Evolutionary conservation across 768 basidiomycete genomes (phyloP), one percentile per base, ranked within the genome.

Genomic region (Royoungia palumana): DNA sequence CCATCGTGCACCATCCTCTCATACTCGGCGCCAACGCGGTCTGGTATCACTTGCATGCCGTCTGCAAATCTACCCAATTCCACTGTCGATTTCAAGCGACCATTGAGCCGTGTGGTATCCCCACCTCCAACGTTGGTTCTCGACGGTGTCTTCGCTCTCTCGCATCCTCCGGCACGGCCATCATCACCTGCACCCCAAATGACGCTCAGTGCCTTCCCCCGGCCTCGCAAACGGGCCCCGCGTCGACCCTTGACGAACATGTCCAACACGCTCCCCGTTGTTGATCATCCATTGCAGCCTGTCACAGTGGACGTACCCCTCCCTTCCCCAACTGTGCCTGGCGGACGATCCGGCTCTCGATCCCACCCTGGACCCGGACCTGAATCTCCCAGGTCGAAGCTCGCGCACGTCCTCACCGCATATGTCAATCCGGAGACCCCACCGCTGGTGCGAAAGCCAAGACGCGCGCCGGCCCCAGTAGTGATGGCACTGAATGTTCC

Each of bases 141-240:
- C 25, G 60, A 61, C 2, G 60, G 61, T 6, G 48, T 61, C 19
- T 61, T 61, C 4, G 58, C 57, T 11, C 51, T 63, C 41, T 47
- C 61, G 2, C 28, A 13, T 10, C 6, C 24, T 1, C 11, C 34
- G 1, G 0, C 37, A 1, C 7, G 35, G 1, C 9, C 35, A n/a
- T 20, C 35, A 14, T 11, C 20, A 3, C 9, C n/a, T 5, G 37
- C 22, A 10, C 28, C 47, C 5, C 34, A 14, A 11, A 19, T 19
- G 22, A 24, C 35, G 28, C 30, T 21, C 35, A 3, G 14, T 16
- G 17, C 16, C 12, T 47, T 49, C 14, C 22, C 46, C 3, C 45
- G 51, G 1, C 54, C 50, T 2, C 50, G 44, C 16, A 56, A 48
- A 21, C 40, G 22, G 10, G 12, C 20, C 3, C 41, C 35, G 13